Evolutionary conservation across 495 filamentous ascomycete genomes (phyloP), one percentile per base, ranked within the genome.

Genomic region (Bryoglossum gracile): DNA sequence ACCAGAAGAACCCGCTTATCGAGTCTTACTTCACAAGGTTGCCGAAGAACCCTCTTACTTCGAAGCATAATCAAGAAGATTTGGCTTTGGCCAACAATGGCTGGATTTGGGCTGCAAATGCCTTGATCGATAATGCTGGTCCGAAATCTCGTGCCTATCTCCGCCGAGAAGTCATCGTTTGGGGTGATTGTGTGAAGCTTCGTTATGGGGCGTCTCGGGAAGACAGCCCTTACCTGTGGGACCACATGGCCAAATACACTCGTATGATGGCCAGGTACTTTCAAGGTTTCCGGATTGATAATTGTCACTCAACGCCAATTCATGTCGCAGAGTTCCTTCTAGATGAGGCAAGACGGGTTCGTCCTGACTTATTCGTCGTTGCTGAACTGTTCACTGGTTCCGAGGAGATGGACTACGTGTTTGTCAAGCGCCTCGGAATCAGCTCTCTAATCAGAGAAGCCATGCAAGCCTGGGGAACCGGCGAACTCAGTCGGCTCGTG

Each of bases 51-150:
- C 79, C 84, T 4, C 74, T 72, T 23, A 95, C 94, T 0, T 75
- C 76, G 51, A 83, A 86, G 62, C 82, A 95, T 59, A 80, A 80
- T 35, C 71, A 79, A 2, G 85, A 85, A 48, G 80, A 85, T 39
- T 68, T 97, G 26, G 87, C 87, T 3, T 67, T 99, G 14, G 90
- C 83, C 24, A 96, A 95, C 67, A 99, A 99, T 61, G 94, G 94
- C 48, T 99, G 94, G 94, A 88, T 97, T 16, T 99, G 94, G 94
- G 89, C 87, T 53, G 89, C 92, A 11, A 89, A 95, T 61, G 89
- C 89, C 0, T 77, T 97, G 66, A 80, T 84, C 19, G 94, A 99
- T 65, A 91, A 95, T 62, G 94, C 94, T 14, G 94, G 94, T 0
- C 83, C 87, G 0, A 65, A 84, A 33, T 96, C 91, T 2, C 83